phyloP scores from a whole-genome alignment of 2,329 filamentous ascomycete genomes.

The Paecilomyces variotii region DNA sequence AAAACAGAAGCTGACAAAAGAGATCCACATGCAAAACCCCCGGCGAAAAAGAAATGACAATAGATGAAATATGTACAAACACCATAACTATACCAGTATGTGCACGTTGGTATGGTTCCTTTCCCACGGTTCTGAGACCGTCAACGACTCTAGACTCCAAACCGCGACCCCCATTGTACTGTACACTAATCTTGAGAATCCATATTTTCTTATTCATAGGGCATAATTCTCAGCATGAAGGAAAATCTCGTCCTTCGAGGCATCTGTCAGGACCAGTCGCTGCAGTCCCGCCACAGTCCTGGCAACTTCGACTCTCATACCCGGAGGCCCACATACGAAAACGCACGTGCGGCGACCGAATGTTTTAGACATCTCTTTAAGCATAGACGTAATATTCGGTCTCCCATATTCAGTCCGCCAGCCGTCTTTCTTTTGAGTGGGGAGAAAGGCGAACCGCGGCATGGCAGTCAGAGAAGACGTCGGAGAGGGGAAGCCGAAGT shows the following conservation, averaged over 20 bases:
- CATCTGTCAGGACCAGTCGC: conserved; percentile 71
- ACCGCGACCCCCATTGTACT: not conserved
- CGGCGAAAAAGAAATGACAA: no score
- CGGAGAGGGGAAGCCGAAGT: conserved; percentile 75
- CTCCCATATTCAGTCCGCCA: conserved; percentile 92
- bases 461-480: conserved; percentile 82
- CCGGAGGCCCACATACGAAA: conserved; percentile 83
- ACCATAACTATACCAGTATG: not conserved
- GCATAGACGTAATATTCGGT: conserved; percentile 78
- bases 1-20: not conserved
- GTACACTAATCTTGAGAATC: not conserved
- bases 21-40: no score
- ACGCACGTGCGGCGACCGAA: conserved; percentile 78
- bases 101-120: not conserved
- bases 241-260: conserved; percentile 79
- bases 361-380: conserved; percentile 72
- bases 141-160: not conserved
- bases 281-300: conserved; percentile 77
- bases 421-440: conserved; percentile 51
- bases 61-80: not conserved
- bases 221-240: conserved; percentile 94
- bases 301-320: conserved; percentile 83
- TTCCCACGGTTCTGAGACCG: not conserved
- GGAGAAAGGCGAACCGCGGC: conserved; percentile 82
- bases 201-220: conserved; percentile 43